These are phyloP conservation scores for Fusarium goolgardi DNA, from an alignment of 2,329 filamentous ascomycete species.

Conservation along the genomic window DNA sequence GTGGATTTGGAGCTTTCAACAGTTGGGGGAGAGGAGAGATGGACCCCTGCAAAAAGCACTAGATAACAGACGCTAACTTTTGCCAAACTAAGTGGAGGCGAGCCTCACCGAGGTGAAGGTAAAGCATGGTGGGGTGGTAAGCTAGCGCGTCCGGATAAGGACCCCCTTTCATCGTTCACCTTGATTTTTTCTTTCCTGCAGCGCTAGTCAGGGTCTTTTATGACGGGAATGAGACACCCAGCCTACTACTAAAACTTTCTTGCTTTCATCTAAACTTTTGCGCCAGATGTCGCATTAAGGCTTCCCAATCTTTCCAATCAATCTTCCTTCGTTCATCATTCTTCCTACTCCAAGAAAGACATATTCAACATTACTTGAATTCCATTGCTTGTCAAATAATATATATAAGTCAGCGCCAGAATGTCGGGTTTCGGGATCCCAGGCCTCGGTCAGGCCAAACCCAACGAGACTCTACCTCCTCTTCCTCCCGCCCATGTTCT, in stretches of 20 bases:
- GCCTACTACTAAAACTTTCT: conserved; percentile 21
- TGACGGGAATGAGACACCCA: conserved; percentile 1
- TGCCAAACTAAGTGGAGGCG: conserved; percentile 15
- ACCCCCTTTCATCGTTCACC: conserved; percentile 47
- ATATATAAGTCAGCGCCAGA: not conserved
- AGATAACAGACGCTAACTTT: conserved; percentile 15
- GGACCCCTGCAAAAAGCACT: conserved; percentile 12
- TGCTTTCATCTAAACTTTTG: conserved; percentile 21
- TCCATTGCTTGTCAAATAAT: not conserved
- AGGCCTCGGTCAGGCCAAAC: conserved; percentile 57
- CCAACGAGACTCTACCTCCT: conserved; percentile 56
- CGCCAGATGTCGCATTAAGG: conserved; percentile 13
- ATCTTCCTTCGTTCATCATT: not conserved
- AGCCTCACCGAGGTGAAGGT: conserved; percentile 41
- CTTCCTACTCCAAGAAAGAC: not conserved
- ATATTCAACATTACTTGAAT: too few species aligned
- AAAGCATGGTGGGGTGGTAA: conserved; percentile 29
- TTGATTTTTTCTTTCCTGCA: conserved; percentile 48
- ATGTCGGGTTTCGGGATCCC: conserved; percentile 60
- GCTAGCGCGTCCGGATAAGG: conserved; percentile 23
- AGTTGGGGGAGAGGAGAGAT: conserved; percentile 41
- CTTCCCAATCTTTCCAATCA: not conserved
- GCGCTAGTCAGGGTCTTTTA: conserved; percentile 33
- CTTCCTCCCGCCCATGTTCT: conserved; percentile 49
- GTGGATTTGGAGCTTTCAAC: conserved; percentile 46